A percentile compares a stretch with the other conserved stretches of the same genome.
Conservation (phyloP, 768 basidiomycete genomes). For the Trametes cinnabarina region DNA sequence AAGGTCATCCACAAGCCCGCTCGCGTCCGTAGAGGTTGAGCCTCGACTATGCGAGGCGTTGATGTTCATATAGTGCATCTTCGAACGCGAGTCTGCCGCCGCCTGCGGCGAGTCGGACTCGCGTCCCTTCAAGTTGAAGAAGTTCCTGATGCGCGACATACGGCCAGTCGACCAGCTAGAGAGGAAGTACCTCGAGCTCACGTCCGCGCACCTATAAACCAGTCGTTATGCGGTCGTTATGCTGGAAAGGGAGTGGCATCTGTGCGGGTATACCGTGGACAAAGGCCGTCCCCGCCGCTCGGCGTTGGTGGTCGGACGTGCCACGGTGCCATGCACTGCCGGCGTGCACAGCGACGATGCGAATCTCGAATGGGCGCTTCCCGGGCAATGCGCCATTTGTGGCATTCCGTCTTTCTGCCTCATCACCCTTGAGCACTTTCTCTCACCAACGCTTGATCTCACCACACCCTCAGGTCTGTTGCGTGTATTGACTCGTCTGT, state of each 20-base stretch:
- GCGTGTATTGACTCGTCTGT: background rate
- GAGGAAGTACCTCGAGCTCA: too few relatives aligned
- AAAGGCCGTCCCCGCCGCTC: background rate
- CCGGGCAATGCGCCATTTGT: background rate
- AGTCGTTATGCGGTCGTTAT: background rate
- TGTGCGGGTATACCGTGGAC: background rate
- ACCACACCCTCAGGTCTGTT: background rate
- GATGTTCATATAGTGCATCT: background rate
- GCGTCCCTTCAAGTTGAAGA: conserved; percentile 19
- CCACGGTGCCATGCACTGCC: background rate
- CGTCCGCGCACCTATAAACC: background rate
- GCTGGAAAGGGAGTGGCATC: background rate
- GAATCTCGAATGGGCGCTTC: conserved; percentile 4
- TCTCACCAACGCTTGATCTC: background rate
- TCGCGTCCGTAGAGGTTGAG: background rate
- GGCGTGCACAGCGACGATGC: background rate
- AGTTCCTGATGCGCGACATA: conserved; percentile 10
- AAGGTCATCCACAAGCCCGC: background rate
- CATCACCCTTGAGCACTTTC: background rate
- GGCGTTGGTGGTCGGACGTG: background rate
- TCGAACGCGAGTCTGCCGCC: background rate
- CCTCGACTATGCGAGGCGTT: conserved; percentile 1
- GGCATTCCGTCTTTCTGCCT: background rate
- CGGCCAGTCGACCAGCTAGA: background rate
- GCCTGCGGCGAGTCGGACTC: conserved; percentile 3